phyloP scores from a whole-genome alignment of 1,139 yeast species.

The Spathaspora sp. region DNA sequence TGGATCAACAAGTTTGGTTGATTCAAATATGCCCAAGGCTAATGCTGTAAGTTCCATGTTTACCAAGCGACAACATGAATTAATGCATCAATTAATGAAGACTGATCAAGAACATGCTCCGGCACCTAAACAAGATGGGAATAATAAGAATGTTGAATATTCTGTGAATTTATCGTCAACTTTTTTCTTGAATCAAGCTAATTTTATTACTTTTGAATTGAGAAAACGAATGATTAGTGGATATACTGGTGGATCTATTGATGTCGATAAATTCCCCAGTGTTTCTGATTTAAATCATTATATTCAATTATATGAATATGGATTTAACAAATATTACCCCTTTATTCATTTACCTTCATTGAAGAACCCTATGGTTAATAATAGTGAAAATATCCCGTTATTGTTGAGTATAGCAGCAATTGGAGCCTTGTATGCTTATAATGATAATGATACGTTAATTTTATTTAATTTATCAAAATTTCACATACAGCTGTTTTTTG shows the following conservation, averaged over 20 bases:
- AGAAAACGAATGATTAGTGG: conserved; percentile 50
- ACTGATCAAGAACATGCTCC: conserved; percentile 2
- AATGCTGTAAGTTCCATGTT: conserved; percentile 6
- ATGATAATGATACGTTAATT: conserved; percentile 72
- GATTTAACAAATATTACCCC: conserved; percentile 79
- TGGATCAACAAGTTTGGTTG: conserved; percentile 9
- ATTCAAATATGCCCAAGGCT: not conserved
- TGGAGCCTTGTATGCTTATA: conserved; percentile 86
- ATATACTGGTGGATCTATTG: conserved; percentile 41
- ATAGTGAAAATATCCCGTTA: conserved; percentile 68
- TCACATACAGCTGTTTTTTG: conserved; percentile 75
- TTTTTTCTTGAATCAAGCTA: conserved; percentile 14
- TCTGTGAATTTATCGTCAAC: conserved; percentile 12
- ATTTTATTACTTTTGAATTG: conserved; percentile 48
- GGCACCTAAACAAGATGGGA: conserved; percentile 5
- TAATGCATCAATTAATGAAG: conserved; percentile 10
- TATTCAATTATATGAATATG: conserved; percentile 65
- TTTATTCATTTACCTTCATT: conserved; percentile 77
- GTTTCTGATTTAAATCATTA: conserved; percentile 73
- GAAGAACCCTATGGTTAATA: conserved; percentile 51
- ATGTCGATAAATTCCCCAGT: conserved; percentile 63
- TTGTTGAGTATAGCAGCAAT: conserved; percentile 82
- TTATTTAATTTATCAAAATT: conserved; percentile 77
- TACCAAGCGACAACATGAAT: conserved; percentile 11
- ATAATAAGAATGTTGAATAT: conserved; percentile 8